Base-by-base conservation (phyloP, 192 early-diverging fungal species). In the Backusella tarrabulga region DNA sequence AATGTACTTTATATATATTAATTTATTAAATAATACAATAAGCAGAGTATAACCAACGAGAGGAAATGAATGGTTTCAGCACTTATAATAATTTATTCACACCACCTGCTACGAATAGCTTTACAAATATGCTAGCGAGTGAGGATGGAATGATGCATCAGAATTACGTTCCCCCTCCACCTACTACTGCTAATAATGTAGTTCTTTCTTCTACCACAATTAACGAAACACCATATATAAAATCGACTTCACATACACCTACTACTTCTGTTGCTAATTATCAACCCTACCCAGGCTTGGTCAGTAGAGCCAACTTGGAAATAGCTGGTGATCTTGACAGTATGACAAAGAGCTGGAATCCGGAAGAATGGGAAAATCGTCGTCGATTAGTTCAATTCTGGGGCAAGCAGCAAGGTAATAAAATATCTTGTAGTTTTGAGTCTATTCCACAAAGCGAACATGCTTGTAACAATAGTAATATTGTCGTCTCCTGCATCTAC, bases 381-480 rank as follows among this genome's bases (percentile, higher is more conserved):
- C 86, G 93, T 14, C 88, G 93, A 7, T 77, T 93, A n/a, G 92
- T 94, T 21, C 92, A 92, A 83, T 93, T 94, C 77, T 90, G 90
- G 88, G 77, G 91, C 71, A 83, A 63, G 11, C 56, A 63, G 12
- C 56, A 63, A 4, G 26, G 21, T 26, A 63, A 63, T 29, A 63
- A 29, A 9, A 63, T 63, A 63, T 29, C 8, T 12, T 63, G 56
- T 26, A 63, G 56, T 4, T 63, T 63, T 14, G 23, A 29, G 11
- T 12, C 56, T 63, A 11, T 63, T 12, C 56, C 56, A 29, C 56
- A 63, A 63, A 63, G 11, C 26, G 56, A 63, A 29, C 56, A 2
- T 63, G 56, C 56, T 21, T 14, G 56, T 63, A 63, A 14, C 9
- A 26, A 29, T 29, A 23, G 56, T 14, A 63, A 63, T 29, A 63